A percentile compares a stretch with the other conserved stretches of the same genome.
Evolutionary conservation across 2,329 filamentous ascomycete species (phyloP).

Genomic region (Paecilomyces niveus): DNA sequence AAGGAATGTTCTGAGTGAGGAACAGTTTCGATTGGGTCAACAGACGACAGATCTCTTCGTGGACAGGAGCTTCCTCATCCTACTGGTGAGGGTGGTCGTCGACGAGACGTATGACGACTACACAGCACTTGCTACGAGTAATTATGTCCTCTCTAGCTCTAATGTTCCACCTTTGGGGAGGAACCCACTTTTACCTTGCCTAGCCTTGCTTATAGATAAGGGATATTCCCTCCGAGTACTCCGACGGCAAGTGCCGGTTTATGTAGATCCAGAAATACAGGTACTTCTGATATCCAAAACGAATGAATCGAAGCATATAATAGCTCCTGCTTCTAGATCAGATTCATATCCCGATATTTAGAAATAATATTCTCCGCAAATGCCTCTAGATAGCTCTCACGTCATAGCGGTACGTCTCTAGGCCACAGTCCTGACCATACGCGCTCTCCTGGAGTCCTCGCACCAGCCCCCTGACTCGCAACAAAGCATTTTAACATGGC

Average conservation of each 20-base stretch:
- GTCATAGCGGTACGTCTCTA: neutral
- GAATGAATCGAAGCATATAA: neutral
- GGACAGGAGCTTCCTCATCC: neutral
- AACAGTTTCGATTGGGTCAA: neutral
- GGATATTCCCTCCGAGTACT: neutral
- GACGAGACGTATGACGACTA: neutral
- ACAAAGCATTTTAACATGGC: neutral
- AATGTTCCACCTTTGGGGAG: neutral
- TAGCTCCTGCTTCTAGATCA: neutral
- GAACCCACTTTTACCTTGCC: neutral
- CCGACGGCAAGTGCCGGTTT: neutral
- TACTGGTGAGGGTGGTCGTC: neutral
- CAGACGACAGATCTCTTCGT: neutral
- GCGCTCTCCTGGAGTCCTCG: neutral
- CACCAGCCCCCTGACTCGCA: neutral
- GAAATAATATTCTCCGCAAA: neutral
- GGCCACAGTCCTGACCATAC: neutral
- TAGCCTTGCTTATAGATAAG: neutral
- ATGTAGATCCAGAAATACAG: neutral
- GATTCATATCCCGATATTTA: neutral
- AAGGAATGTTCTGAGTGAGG: neutral
- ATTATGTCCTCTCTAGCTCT: neutral
- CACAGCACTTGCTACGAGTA: neutral
- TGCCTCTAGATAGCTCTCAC: neutral
- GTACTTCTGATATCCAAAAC: neutral